Conservation (phyloP, 495 filamentous ascomycete species). For the Rhypophila decipiens region DNA sequence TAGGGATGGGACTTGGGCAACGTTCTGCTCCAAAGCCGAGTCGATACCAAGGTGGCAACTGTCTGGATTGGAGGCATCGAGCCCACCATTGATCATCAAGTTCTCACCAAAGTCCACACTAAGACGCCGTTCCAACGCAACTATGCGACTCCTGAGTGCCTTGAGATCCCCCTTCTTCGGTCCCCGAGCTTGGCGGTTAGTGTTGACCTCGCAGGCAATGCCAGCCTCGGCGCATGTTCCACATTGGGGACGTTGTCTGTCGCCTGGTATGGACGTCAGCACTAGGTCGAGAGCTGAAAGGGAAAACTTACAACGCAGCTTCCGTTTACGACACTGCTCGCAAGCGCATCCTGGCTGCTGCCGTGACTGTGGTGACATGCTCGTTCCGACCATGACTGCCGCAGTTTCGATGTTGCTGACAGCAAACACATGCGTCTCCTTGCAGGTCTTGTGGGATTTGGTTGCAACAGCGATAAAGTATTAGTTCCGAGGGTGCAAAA, state of each 20-base stretch:
- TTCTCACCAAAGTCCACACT: constrained; percentile 18
- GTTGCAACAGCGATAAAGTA: no score
- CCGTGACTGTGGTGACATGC: constrained; percentile 20
- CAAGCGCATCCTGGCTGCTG: constrained; percentile 41
- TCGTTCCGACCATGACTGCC: no score
- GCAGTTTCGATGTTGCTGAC: no score
- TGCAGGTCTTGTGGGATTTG: no score
- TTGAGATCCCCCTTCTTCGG: constrained; percentile 51
- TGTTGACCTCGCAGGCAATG: constrained; percentile 42
- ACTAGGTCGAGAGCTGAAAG: no score
- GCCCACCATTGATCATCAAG: not conserved
- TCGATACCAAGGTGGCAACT: not conserved
- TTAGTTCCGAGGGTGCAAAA: no score
- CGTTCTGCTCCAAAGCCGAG: constrained; percentile 7
- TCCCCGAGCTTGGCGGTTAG: constrained; percentile 39
- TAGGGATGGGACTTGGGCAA: constrained; percentile 12
- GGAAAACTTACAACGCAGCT: constrained; percentile 32
- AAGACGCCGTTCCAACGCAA: constrained; percentile 32
- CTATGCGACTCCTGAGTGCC: constrained; percentile 36
- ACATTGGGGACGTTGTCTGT: constrained; percentile 46
- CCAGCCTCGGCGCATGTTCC: constrained; percentile 44
- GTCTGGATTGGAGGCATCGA: not conserved
- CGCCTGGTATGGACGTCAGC: constrained; percentile 20
- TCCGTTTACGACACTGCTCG: constrained; percentile 44
- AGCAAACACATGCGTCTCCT: no score